Evolutionary conservation across 345 rosid species (phyloP).

Genomic region (Murraya paniculata): DNA sequence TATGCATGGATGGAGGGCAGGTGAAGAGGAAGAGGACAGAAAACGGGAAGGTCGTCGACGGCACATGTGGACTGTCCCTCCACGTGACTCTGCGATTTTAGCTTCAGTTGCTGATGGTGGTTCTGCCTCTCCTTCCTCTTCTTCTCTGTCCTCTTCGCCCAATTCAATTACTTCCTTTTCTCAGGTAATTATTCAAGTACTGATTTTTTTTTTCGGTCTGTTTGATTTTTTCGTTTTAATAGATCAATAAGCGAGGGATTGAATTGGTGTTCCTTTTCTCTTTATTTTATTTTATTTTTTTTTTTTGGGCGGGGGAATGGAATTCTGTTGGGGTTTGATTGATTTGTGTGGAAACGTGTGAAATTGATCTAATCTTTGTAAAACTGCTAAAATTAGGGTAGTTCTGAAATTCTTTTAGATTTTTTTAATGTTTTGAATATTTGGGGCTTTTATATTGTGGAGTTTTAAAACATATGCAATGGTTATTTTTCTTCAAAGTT

Average conservation of each 20-base stretch:
- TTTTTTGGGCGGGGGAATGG: not conserved
- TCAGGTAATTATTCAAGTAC: not conserved
- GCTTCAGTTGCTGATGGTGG: conserved; percentile 29
- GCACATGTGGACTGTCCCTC: conserved; percentile 63
- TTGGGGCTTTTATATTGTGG: not conserved
- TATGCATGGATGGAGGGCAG: conserved; percentile 35
- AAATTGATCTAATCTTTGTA: not conserved
- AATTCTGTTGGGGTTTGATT: not conserved
- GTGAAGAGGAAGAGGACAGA: conserved; percentile 44
- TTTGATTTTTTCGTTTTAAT: not conserved
- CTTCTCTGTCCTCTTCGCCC: conserved; percentile 26
- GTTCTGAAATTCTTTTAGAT: not conserved
- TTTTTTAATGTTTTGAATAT: not conserved
- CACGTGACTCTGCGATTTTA: conserved; percentile 45
- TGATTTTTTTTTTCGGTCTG: not conserved
- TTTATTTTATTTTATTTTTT: not conserved
- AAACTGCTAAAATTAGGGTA: not conserved
- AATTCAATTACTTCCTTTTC: conserved; percentile 8
- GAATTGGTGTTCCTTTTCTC: not conserved
- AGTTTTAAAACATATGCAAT: not conserved
- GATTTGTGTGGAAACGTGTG: not conserved
- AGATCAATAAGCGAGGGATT: not conserved
- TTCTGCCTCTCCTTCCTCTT: conserved; percentile 40
- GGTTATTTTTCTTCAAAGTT: not conserved
- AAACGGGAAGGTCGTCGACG: conserved; percentile 32